A percentile compares a stretch with the other conserved stretches of the same genome.
phyloP scores from a whole-genome alignment of 2,329 filamentous ascomycete species.

The Bipolaris bicolor region DNA sequence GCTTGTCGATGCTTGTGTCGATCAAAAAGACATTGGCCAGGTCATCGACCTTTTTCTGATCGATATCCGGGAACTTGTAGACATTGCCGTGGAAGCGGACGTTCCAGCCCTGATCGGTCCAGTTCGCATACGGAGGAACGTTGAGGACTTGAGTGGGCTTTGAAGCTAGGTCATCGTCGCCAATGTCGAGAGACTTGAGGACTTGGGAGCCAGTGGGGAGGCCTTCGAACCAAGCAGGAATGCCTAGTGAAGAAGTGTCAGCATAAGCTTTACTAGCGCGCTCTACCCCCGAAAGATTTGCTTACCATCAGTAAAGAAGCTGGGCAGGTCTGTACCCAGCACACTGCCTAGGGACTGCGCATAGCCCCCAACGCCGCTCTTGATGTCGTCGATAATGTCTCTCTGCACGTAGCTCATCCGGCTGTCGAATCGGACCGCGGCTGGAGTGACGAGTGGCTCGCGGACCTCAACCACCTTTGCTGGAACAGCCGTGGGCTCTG shows the following conservation, averaged over 20 bases:
- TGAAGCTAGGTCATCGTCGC: constrained; percentile 64
- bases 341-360: constrained; percentile 43
- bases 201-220: constrained; percentile 69
- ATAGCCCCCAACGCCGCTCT: constrained; percentile 38
- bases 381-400: constrained; percentile 42
- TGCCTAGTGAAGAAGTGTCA: constrained; percentile 45
- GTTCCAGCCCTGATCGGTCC: constrained; percentile 78
- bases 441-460: constrained; percentile 43
- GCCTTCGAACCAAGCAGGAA: constrained; percentile 69
- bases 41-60: constrained; percentile 67
- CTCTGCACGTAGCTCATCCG: constrained; percentile 42
- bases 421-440: constrained; percentile 41
- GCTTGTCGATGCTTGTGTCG: constrained; percentile 64
- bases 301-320: constrained; percentile 47
- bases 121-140: constrained; percentile 72
- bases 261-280: constrained; percentile 27
- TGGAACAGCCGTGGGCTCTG: constrained; percentile 42
- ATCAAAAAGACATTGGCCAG: constrained; percentile 75
- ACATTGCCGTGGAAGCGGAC: constrained; percentile 79
- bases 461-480: constrained; percentile 38
- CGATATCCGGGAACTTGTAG: constrained; percentile 77
- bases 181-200: constrained; percentile 66
- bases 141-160: constrained; percentile 74
- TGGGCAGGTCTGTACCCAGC: constrained; percentile 44
- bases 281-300: constrained; percentile 2